Evolutionary conservation across 148 eudicot species (phyloP).

Genomic region (Agrostemma githago): DNA sequence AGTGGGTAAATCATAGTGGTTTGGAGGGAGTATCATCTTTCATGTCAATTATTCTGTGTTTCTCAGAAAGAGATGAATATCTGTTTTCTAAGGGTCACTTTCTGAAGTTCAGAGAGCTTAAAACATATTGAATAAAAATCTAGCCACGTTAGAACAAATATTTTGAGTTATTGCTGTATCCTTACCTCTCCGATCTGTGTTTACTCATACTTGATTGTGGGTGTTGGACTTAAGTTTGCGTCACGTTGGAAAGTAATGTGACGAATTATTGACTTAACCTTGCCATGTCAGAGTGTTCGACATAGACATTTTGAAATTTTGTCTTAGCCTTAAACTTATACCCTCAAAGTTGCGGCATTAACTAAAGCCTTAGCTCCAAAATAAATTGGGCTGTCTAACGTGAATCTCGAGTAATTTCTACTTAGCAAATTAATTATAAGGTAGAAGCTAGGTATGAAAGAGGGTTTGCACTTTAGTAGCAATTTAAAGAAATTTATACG

Average conservation of each 20-base stretch:
- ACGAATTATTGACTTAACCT: too few relatives aligned
- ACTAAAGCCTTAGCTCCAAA: background rate
- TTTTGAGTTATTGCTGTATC: background rate
- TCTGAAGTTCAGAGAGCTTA: background rate
- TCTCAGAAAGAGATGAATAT: background rate
- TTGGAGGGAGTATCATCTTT: too few relatives aligned
- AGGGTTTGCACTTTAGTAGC: background rate
- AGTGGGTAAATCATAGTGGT: too few relatives aligned
- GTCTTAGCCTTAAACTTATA: background rate
- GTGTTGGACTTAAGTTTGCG: background rate
- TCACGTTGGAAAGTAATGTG: too few relatives aligned
- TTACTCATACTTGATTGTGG: background rate
- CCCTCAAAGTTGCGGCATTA: background rate
- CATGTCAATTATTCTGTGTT: background rate
- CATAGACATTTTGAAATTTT: background rate
- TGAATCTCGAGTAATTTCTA: background rate
- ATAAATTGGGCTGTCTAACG: background rate
- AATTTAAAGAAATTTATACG: background rate
- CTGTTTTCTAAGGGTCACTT: background rate
- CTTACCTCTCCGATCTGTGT: background rate
- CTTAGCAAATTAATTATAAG: background rate
- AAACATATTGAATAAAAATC: background rate
- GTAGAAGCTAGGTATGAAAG: background rate
- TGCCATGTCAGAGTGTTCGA: background rate
- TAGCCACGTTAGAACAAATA: too few relatives aligned